Evolutionary conservation across 805 yeast genomes (phyloP).

Genomic region (Candida nitratophila): DNA sequence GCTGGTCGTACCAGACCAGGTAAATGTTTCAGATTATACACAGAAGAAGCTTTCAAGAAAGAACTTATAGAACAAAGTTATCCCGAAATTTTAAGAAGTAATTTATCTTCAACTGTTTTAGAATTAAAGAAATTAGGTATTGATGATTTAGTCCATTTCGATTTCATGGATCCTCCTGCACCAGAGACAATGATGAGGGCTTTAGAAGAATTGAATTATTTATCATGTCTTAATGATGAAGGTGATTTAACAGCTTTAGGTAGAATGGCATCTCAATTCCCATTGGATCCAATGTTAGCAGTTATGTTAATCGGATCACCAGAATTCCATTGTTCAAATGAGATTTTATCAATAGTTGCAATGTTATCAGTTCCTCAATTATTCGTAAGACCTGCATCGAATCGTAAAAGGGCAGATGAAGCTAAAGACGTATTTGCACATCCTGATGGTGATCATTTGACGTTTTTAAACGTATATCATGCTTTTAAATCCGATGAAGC

Average conservation of each 20-base stretch:
- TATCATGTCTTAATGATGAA: slow-evolving; percentile 84
- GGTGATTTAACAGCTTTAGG: slow-evolving; percentile 89
- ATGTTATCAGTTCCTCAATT: slow-evolving; percentile 88
- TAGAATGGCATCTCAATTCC: slow-evolving; percentile 85
- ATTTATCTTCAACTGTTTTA: slow-evolving; percentile 84
- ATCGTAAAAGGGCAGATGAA: slow-evolving; percentile 86
- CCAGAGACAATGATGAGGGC: slow-evolving; percentile 99
- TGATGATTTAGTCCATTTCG: slow-evolving; percentile 95
- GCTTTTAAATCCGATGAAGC: slow-evolving; percentile 78
- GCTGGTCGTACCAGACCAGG: slow-evolving; percentile 99
- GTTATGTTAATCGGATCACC: slow-evolving; percentile 87
- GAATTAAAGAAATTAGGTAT: slow-evolving; percentile 91
- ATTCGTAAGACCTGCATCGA: slow-evolving; percentile 88
- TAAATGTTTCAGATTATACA: slow-evolving; percentile 91
- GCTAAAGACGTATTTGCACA: slow-evolving; percentile 83
- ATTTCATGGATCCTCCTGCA: slow-evolving; percentile 99
- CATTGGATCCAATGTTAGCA: slow-evolving; percentile 92
- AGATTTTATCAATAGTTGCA: slow-evolving; percentile 81
- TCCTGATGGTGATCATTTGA: slow-evolving; percentile 91
- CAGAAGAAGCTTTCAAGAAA: slow-evolving; percentile 93
- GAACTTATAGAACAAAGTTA: slow-evolving; percentile 93
- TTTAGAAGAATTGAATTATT: slow-evolving; percentile 85
- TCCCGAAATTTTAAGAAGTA: slow-evolving; percentile 90
- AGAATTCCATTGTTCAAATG: slow-evolving; percentile 81
- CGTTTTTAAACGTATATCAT: slow-evolving; percentile 80